Conservation (phyloP, 139 green algal genomes). For the Edaphochlamys debaryana region DNA sequence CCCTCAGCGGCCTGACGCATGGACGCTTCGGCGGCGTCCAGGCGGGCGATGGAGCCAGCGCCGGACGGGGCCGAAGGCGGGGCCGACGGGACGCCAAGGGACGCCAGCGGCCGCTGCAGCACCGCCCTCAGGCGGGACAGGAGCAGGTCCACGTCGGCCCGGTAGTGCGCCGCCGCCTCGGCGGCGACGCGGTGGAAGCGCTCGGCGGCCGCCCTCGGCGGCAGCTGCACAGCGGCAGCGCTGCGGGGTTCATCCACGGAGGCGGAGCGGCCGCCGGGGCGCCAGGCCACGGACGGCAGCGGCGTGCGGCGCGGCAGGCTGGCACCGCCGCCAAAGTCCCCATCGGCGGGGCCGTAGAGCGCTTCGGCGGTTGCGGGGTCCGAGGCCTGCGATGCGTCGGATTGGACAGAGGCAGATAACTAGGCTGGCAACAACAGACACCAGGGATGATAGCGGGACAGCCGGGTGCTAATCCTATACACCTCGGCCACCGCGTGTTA, state of each 20-base stretch:
- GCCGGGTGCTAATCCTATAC: no score
- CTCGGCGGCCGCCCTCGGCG: neutral
- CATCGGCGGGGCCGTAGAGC: neutral
- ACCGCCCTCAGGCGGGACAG: neutral
- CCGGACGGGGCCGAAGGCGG: neutral
- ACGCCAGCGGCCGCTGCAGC: neutral
- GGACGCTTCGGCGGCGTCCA: neutral
- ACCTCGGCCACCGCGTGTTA: no score
- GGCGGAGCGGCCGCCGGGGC: no score
- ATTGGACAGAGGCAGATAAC: no score
- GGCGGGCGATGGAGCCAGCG: neutral
- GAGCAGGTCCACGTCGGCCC: constrained; percentile 5
- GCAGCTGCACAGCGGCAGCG: neutral
- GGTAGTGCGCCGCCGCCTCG: neutral
- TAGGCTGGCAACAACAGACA: no score
- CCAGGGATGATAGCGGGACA: no score
- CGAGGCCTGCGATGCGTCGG: no score
- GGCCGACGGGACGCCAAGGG: neutral
- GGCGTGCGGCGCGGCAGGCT: no score
- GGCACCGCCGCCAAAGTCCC: no score
- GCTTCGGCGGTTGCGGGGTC: constrained; percentile 9
- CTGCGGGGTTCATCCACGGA: neutral
- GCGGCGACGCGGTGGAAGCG: neutral
- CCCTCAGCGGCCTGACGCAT: neutral
- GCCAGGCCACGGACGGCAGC: no score